Base-by-base conservation (phyloP, 495 filamentous ascomycete genomes). In the Penicillium lagena region DNA sequence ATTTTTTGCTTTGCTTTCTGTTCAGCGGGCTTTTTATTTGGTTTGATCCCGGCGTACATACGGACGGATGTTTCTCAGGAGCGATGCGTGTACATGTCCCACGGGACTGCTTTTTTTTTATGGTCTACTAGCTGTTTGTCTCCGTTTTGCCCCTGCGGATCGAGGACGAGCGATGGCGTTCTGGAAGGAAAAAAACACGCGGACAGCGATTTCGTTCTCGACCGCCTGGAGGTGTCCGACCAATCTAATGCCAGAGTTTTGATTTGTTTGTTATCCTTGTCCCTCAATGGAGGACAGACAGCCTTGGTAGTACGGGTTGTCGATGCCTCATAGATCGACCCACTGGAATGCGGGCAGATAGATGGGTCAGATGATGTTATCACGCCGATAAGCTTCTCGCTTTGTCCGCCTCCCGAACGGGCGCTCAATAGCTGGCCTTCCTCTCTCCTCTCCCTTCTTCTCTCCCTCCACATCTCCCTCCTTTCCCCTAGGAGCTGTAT, bases 111-210 rank as follows among this genome's bases (percentile, higher is more conserved):
- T 48, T 32, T 41, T 43, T 37, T 43, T 42, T 42, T 22, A 22
- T 22, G 22, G 22, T 22, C 22, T 22, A 22, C 22, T 22, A 22
- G 22, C 22, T 29, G 40, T 36, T 17, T 54, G 15, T 46, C 40
- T 47, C 42, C 31, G 4, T 35, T 38, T 36, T 34, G 33, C 33
- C 50, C 35, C 36, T 46, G 13, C 39, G 38, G 38, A 34, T 40
- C 40, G 45, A 37, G 37, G 49, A 45, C 64, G 49, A 65, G 63
- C 59, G 58, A 58, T 47, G 63, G 63, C 65, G 65, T 68, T 66
- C 40, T 43, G 38, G 42, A 49, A 56, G 53, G 46, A 42, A 46
- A 57, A 57, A 55, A 59, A 55, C 50, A 57, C 43, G 49, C 53
- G 42, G 29, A 43, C 22, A 12, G 11, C 14, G 17, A 33, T 31